Percentiles rank a stretch among this genome's conserved stretches.
Evolutionary conservation across 106 monocot species (phyloP).

Genomic region (Alisma plantagoaquatica): DNA sequence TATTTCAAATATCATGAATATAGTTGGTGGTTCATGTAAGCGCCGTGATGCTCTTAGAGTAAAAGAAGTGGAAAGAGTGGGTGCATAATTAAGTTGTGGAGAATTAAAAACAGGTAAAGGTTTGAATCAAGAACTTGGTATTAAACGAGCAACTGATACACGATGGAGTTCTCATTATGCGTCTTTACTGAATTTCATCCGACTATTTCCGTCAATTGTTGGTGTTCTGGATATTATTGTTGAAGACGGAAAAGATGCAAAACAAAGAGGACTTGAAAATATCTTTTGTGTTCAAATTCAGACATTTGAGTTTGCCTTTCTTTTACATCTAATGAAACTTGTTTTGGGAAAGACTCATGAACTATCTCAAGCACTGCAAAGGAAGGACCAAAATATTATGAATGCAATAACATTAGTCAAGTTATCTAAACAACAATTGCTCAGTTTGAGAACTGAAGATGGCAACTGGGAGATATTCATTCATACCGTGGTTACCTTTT

Average conservation of each 20-base stretch:
- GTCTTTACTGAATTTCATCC: background rate
- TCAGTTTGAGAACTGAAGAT: too few species aligned
- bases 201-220: background rate
- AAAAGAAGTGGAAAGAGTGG: background rate
- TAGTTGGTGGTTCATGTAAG: background rate
- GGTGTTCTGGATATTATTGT: background rate
- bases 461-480: too few species aligned
- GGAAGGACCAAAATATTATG: slow-evolving; percentile 2
- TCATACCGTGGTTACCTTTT: too few species aligned
- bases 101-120: background rate
- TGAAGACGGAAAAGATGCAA: background rate
- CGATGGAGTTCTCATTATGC: slow-evolving; percentile 1
- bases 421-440: too few species aligned
- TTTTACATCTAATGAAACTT: too few species aligned
- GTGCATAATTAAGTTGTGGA: background rate
- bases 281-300: background rate
- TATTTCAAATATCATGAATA: background rate
- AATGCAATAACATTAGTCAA: too few species aligned
- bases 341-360: background rate
- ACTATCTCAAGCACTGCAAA: background rate
- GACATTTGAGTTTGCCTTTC: background rate
- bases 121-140: background rate
- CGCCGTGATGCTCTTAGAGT: background rate
- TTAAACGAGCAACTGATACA: background rate
- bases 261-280: background rate